phyloP scores from a whole-genome alignment of 805 yeast species.

The Saturnispora besseyi region DNA sequence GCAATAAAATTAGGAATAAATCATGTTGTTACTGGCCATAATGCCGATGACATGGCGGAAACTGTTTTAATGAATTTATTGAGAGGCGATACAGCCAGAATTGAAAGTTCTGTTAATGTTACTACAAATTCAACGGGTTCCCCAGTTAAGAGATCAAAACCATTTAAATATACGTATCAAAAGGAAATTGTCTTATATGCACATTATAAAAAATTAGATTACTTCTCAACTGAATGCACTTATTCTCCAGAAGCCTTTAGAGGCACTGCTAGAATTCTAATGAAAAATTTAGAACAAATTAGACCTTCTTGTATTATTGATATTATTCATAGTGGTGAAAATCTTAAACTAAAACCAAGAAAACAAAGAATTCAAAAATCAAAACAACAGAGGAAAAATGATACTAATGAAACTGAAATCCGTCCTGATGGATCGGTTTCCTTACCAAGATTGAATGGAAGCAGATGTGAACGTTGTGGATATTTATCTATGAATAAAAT shows the following conservation, averaged over 20 bases:
- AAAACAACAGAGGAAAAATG: constrained; percentile 18
- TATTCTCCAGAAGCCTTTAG: constrained; percentile 98
- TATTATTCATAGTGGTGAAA: constrained; percentile 90
- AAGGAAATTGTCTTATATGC: constrained; percentile 97
- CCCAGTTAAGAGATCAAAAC: constrained; percentile 89
- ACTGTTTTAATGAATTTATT: constrained; percentile 91
- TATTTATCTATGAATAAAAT: constrained; percentile 79
- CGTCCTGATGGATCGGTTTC: constrained; percentile 56
- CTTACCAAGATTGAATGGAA: constrained; percentile 43
- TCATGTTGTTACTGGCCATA: constrained; percentile 97
- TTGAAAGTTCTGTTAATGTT: constrained; percentile 81
- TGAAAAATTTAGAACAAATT: constrained; percentile 82
- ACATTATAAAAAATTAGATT: constrained; percentile 89
- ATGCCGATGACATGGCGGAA: constrained; percentile 99
- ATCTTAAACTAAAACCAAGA: constrained; percentile 55
- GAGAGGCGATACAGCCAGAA: constrained; percentile 92
- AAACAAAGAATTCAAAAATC: constrained; percentile 30
- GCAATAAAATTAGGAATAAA: constrained; percentile 75
- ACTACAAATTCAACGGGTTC: constrained; percentile 77
- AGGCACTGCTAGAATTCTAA: constrained; percentile 90
- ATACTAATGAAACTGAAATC: constrained; percentile 38
- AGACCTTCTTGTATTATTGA: constrained; percentile 92
- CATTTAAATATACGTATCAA: constrained; percentile 91
- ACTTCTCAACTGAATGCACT: constrained; percentile 94
- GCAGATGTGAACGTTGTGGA: constrained; percentile 82